These are phyloP conservation scores for Stromatinia cepivora DNA, from an alignment of 2,329 filamentous ascomycete species.

Conservation along the genomic window DNA sequence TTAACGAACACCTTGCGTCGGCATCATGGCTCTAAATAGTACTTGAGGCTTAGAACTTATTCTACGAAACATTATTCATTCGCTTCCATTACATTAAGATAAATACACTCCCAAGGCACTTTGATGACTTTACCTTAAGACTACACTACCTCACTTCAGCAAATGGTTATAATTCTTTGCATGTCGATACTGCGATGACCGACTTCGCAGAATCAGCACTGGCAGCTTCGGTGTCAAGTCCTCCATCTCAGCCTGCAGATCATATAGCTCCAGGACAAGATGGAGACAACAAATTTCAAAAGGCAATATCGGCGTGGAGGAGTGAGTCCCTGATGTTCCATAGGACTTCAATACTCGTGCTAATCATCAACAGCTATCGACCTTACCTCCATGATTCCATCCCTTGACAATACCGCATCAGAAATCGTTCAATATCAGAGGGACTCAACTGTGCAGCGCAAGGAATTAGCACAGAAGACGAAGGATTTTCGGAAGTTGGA, in stretches of 20 bases:
- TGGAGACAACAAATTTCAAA: slow-evolving; percentile 90
- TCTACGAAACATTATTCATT: neutral
- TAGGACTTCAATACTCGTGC: slow-evolving; percentile 16
- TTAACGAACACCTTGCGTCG: slow-evolving; percentile 23
- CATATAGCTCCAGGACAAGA: slow-evolving; percentile 42
- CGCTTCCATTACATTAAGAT: neutral
- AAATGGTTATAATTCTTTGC: slow-evolving; percentile 8
- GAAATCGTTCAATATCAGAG: slow-evolving; percentile 92
- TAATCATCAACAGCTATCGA: slow-evolving; percentile 67
- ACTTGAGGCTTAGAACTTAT: neutral
- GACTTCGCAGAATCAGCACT: slow-evolving; percentile 36
- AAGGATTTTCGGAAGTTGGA: slow-evolving; percentile 97
- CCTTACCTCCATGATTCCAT: slow-evolving; percentile 77
- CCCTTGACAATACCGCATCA: slow-evolving; percentile 88
- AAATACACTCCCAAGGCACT: neutral
- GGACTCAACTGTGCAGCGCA: slow-evolving; percentile 92
- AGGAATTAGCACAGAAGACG: slow-evolving; percentile 97
- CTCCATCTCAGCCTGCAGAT: slow-evolving; percentile 25
- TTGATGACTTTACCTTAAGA: neutral
- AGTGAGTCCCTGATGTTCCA: slow-evolving; percentile 54
- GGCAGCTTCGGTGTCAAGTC: slow-evolving; percentile 25
- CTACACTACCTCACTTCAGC: neutral
- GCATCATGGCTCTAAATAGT: neutral
- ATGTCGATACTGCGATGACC: slow-evolving; percentile 33
- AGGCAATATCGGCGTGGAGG: slow-evolving; percentile 93